phyloP scores from a whole-genome alignment of 352 stramenopile genomes.

The Phytophthora idaei region DNA sequence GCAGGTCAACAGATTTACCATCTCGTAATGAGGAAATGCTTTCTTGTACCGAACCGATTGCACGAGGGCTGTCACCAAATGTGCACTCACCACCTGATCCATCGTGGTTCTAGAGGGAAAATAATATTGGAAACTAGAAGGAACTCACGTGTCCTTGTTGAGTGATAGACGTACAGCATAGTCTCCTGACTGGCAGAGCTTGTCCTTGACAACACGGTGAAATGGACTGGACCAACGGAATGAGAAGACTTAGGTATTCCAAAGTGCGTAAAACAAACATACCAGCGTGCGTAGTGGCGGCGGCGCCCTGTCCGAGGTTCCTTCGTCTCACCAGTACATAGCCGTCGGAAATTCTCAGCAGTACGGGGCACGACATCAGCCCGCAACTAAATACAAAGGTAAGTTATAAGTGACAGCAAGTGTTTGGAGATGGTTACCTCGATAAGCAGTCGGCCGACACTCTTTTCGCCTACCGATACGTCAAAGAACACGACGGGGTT shows the following conservation, averaged over 20 bases:
- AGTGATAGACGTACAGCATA: conserved; percentile 59
- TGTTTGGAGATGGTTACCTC: conserved; percentile 49
- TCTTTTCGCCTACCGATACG: conserved; percentile 90
- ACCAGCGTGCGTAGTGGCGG: conserved; percentile 60
- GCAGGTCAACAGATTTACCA: conserved; percentile 18
- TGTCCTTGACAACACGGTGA: conserved; percentile 91
- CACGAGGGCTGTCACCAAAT: conserved; percentile 53
- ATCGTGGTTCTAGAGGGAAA: conserved; percentile 58
- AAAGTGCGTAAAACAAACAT: conserved; percentile 2
- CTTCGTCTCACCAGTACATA: conserved; percentile 94
- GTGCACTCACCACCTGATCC: conserved; percentile 87
- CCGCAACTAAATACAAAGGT: conserved; percentile 57
- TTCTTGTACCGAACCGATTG: conserved; percentile 11
- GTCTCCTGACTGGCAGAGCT: conserved; percentile 93
- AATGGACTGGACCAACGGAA: conserved; percentile 58
- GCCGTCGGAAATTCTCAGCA: conserved; percentile 95
- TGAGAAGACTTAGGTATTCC: neutral
- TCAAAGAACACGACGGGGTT: conserved; percentile 96
- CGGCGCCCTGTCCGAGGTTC: conserved; percentile 60
- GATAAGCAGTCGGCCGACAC: conserved; percentile 91
- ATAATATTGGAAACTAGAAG: neutral
- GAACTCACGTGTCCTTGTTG: neutral
- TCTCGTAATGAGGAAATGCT: conserved; percentile 2
- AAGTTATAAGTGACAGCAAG: neutral
- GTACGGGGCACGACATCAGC: conserved; percentile 95